Percentiles rank a stretch among this genome's conserved stretches.
These are phyloP conservation scores for Torulaspora franciscae DNA, from an alignment of 805 yeast species.

Conservation along the genomic window DNA sequence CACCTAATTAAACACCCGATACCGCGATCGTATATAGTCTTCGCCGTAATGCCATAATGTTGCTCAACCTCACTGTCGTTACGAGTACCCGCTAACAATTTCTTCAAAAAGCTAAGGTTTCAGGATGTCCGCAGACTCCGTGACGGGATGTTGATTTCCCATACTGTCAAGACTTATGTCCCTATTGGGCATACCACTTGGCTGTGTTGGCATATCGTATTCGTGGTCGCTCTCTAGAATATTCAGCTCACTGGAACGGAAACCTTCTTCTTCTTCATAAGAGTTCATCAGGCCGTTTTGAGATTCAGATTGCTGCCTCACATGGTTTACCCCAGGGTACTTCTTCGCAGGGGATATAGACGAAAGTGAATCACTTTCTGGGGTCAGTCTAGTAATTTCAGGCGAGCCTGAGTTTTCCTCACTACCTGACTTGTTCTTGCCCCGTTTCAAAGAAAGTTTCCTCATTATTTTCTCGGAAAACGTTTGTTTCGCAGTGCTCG, in stretches of 20 bases:
- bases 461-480: constrained; percentile 26
- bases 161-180: constrained; percentile 22
- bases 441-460: constrained; percentile 21
- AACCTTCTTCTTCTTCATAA: constrained; percentile 21
- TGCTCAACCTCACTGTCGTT: not conserved
- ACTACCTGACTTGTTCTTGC: constrained; percentile 6
- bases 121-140: constrained; percentile 16
- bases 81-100: not conserved
- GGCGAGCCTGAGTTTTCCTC: constrained; percentile 1
- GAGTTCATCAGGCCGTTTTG: constrained; percentile 30
- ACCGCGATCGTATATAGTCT: not conserved
- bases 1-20: not conserved
- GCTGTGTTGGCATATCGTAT: not conserved
- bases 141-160: constrained; percentile 11
- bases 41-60: not conserved
- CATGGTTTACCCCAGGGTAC: constrained; percentile 26
- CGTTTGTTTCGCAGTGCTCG: constrained; percentile 15
- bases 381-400: constrained; percentile 14
- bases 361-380: constrained; percentile 11
- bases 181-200: constrained; percentile 17
- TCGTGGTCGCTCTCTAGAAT: constrained; percentile 9
- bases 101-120: constrained; percentile 7
- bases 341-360: constrained; percentile 14
- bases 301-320: constrained; percentile 29
- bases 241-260: constrained; percentile 13